Evolutionary conservation across 305 asterid genomes (phyloP).

Genomic region (Coffea humblotiana): DNA sequence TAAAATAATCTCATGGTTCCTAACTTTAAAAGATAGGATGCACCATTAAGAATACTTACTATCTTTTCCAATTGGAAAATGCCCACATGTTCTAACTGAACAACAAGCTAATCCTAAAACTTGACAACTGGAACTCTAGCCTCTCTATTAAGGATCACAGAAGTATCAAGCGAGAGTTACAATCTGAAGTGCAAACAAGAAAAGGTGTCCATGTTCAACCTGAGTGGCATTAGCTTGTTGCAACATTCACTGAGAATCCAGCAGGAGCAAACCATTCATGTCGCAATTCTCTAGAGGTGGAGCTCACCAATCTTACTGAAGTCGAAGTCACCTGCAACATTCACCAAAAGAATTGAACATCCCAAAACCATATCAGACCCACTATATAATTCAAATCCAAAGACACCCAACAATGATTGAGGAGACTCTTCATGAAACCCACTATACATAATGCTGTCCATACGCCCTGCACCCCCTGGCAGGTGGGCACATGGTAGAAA

Average conservation of each 20-base stretch:
- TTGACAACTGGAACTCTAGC: neutral
- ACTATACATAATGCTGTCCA: neutral
- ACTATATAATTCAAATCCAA: neutral
- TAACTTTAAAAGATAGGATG: neutral
- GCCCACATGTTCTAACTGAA: neutral
- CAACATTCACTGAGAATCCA: constrained; percentile 80
- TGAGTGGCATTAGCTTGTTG: constrained; percentile 88
- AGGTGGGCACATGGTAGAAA: neutral
- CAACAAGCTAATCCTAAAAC: neutral
- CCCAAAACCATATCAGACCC: neutral
- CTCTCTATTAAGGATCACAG: neutral
- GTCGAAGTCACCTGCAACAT: constrained; percentile 70
- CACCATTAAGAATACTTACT: neutral
- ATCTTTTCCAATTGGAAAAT: neutral
- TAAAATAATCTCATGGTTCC: neutral
- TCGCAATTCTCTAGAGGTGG: constrained; percentile 68
- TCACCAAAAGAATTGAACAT: neutral
- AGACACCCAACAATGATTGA: neutral
- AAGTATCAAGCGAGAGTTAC: neutral
- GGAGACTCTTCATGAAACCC: neutral
- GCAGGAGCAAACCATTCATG: constrained; percentile 80
- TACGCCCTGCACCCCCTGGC: neutral
- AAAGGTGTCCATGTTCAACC: constrained; percentile 32
- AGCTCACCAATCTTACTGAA: constrained; percentile 72
- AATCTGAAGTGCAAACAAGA: neutral